Evolutionary conservation across 192 early-diverging fungal species (phyloP), one percentile per base, ranked within the genome.

Genomic region (Coemansia interrupta): DNA sequence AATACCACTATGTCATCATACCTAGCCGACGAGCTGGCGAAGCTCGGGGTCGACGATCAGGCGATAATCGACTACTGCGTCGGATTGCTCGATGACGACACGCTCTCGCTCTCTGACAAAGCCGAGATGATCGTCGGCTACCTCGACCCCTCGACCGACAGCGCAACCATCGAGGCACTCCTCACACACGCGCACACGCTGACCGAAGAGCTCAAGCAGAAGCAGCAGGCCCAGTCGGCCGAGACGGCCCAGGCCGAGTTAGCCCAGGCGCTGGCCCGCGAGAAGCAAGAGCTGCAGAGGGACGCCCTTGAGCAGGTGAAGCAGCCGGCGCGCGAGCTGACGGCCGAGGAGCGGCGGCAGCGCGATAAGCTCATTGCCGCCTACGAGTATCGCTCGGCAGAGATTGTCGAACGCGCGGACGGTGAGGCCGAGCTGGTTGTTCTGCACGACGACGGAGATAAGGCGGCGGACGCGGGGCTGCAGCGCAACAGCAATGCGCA

Each of bases 1-100:
- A 26, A 26, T 26, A 26, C 26, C 1, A 26, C 1, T 26, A 75
- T 75, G 72, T 55, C 66, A 3, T 30, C 28, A n/a, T 69, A 69
- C 40, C 28, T 75, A 14, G 38, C 57, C 0, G 42, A 17, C 12
- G 54, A 65, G 55, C 56, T 75, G n/a, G 38, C 18, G 8, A 51
- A 45, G 32, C 42, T 67, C 14, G 72, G 72, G 13, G 44, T 75
- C 13, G 72, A 75, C 38, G 72, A 75, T 47, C 57, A 68, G 13
- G 66, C 72, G 11, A 69, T 75, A 24, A 36, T 75, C 7, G 72
- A 75, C 24, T 75, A 75, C 54, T 75, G 72, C 55, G 42, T 23
- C 12, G 72, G 72, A 5, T 46, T 69, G 26, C 55, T 75, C 3
- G 46, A 50, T 5, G 72, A 75, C 20, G 30, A 59, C 4, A 53